Evolutionary conservation across 345 rosid genomes (phyloP), one percentile per base, ranked within the genome.

Genomic region (Carallia brachiata): DNA sequence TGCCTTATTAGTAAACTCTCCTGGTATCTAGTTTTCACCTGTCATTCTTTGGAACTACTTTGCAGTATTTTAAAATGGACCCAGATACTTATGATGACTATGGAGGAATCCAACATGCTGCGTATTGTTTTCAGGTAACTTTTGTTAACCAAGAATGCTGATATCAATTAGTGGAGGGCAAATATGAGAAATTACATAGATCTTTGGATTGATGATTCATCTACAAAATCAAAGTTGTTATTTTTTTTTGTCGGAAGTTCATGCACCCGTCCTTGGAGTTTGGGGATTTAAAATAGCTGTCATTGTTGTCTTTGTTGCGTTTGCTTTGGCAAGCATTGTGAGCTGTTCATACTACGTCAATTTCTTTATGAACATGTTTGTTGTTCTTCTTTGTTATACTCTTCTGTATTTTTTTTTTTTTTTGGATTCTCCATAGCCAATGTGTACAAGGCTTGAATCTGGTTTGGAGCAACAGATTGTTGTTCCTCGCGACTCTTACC

Each of bases 381-480:
- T 18, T 62, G 12, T 9, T 55, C 28, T 34, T 72, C 23, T 27
- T 23, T 60, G 7, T 31, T 31, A 16, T 31, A 39, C 18, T 5
- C 6, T 7, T 61, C 40, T 36, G 8, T 23, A 23, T 23, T 23
- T 23, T 23, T 23, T 23, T 23, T n/a, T 23, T 28, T 52, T 2
- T 16, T 47, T 53, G 23, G 23, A 31, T 73, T 56, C 60, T 16
- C 12, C 50, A 52, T 69, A 94, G 98, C 95, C 96, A 31, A 81
- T 94, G 64, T 83, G 89, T 62, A 87, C 96, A 31, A 85, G 98
- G 73, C 85, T 91, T 59, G 90, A 91, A 73, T 87, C 96, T 73
- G 98, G 98, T 80, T 81, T 94, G 86, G 98, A 94, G 72, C 98
- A 94, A 77, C 84, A 91, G 78, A 86, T 91, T 80, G 98, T 94